Conservation (phyloP, 179 eudicot genomes). For the Heliamphora pulchella region DNA sequence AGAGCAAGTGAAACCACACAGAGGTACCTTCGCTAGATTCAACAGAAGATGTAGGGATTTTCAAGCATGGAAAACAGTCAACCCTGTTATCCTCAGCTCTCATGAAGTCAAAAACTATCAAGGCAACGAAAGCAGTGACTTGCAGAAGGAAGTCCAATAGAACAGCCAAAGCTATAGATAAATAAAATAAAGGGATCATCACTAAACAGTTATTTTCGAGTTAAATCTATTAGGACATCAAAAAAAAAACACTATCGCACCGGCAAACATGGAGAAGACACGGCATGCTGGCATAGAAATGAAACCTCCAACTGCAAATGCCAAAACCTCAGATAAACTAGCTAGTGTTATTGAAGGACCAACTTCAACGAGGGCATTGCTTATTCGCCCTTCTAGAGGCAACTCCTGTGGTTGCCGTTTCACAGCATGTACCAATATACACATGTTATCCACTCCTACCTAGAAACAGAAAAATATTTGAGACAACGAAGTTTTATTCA, state of each 20-base stretch:
- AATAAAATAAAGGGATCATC: background rate
- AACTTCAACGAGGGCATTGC: constrained; percentile 73
- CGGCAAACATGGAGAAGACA: constrained; percentile 80
- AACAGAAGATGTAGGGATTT: constrained; percentile 27
- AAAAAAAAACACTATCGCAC: constrained; percentile 20
- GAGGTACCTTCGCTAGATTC: constrained; percentile 23
- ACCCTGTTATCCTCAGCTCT: constrained; percentile 59
- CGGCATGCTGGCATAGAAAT: constrained; percentile 86
- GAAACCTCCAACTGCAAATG: constrained; percentile 77
- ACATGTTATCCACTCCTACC: constrained; percentile 91
- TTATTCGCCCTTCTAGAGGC: constrained; percentile 50
- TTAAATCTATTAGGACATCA: background rate
- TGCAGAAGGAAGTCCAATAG: constrained; percentile 74
- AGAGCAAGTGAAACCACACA: constrained; percentile 1
- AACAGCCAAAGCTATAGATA: constrained; percentile 60
- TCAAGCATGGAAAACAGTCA: constrained; percentile 74
- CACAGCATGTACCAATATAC: constrained; percentile 71
- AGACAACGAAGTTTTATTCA: background rate
- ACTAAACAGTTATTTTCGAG: constrained; percentile 7
- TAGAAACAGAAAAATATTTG: constrained; percentile 17
- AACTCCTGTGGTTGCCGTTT: constrained; percentile 59
- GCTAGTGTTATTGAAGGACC: constrained; percentile 85
- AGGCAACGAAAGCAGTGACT: constrained; percentile 80
- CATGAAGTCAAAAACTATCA: constrained; percentile 55
- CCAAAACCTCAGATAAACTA: constrained; percentile 69